phyloP scores from a whole-genome alignment of 1,284 basidiomycete genomes.

The Rhodotorula glutinis region DNA sequence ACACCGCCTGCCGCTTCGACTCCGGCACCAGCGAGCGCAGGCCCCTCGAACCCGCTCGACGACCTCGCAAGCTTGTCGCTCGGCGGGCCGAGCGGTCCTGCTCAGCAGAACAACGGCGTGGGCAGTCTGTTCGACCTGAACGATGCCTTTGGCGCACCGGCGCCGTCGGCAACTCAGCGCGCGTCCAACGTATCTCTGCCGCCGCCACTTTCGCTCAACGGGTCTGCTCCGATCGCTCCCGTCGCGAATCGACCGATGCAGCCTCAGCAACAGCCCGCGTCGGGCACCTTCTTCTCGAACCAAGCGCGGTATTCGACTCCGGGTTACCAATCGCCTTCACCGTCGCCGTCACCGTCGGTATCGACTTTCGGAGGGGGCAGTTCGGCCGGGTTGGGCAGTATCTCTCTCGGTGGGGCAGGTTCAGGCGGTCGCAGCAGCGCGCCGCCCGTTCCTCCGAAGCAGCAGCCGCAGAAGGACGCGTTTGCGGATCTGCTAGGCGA shows the following conservation, averaged over 20 bases:
- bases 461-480: constrained; percentile 31
- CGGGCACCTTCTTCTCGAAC: constrained; percentile 34
- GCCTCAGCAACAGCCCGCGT: background rate
- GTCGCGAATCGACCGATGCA: background rate
- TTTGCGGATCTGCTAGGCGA: constrained; percentile 36
- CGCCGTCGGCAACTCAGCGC: background rate
- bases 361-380: constrained; percentile 1
- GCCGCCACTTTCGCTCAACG: background rate
- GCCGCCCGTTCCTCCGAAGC: constrained; percentile 9
- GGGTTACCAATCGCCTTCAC: background rate
- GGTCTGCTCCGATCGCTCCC: background rate
- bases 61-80: constrained; percentile 37
- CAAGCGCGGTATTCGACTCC: constrained; percentile 13
- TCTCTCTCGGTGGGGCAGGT: background rate
- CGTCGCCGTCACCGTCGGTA: background rate
- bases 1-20: background rate
- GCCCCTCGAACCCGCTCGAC: constrained; percentile 33
- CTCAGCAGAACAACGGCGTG: background rate
- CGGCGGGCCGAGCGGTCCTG: constrained; percentile 1
- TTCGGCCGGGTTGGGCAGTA: background rate
- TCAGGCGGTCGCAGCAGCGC: background rate
- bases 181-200: background rate
- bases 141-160: constrained; percentile 12
- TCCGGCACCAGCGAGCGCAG: background rate
- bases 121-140: constrained; percentile 23